Base-by-base conservation (phyloP, 306 rosid species). In the Acacia melanoxylon region DNA sequence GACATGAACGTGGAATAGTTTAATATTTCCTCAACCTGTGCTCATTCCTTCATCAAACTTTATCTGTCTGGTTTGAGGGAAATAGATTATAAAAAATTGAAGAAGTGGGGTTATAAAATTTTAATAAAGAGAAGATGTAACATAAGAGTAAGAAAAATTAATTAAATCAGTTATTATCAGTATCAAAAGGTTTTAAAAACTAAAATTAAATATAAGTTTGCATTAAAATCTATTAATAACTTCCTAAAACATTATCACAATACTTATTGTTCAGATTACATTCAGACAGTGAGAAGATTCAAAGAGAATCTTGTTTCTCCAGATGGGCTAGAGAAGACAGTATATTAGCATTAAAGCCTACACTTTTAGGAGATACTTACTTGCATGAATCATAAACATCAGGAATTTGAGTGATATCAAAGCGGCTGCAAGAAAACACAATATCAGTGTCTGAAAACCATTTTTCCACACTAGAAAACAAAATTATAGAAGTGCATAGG, bases 311-410 rank as follows among this genome's bases (percentile, higher is more conserved):
- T 3, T 68, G 22, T 68, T 3, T 37, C 48, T 68, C 27, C 72
- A 35, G 20, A 35, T 25, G 75, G 59, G 33, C 61, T n/a, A 54
- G 45, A 67, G 31, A 62, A 29, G 76, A 78, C 72, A 81, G 41
- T 8, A 71, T 61, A 81, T 81, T 10, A 75, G 75, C 24, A 65
- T 40, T 58, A 76, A 75, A 82, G 22, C 75, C 56, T 54, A 49
- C 45, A 31, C 37, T 42, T 67, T 56, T 58, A 58, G 78, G 68
- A 71, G 70, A 74, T 17, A 84, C 99, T 93, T 90, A 95, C 99
- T 95, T 95, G 99, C 99, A 93, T 5, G 99, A 95, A 79, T 95
- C 99, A 83, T 95, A 95, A 79, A 95, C 92, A 85, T 93, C 99
- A 42, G 99, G 99, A 86, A 95, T 95, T 86, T 95, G 99, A 58